Percentiles rank a stretch among this genome's conserved stretches.
These are phyloP conservation scores for Exophiala sp. DNA, from an alignment of 2,329 filamentous ascomycete genomes.

Conservation along the genomic window DNA sequence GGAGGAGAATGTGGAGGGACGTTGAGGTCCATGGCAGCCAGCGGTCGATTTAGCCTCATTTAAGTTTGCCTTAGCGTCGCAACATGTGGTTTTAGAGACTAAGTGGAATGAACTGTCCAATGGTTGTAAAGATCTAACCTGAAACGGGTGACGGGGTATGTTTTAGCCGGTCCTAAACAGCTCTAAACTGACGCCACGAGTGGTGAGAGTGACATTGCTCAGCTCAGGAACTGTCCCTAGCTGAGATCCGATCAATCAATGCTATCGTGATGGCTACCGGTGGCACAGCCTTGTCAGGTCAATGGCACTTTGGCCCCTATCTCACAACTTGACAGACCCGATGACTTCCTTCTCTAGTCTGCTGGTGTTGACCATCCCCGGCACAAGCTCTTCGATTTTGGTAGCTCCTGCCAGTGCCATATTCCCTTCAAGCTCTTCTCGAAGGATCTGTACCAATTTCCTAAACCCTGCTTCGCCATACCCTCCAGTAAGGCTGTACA, in stretches of 20 bases:
- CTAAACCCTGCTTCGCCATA: too few species aligned
- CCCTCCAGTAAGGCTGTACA: constrained; percentile 49
- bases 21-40: background rate
- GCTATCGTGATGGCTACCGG: too few species aligned
- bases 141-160: too few species aligned
- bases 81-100: background rate
- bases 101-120: background rate
- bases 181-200: background rate
- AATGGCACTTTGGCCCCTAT: too few species aligned
- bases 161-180: background rate
- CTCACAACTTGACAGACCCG: constrained; percentile 32
- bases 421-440: constrained; percentile 34
- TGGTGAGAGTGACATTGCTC: too few species aligned
- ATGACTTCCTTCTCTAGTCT: constrained; percentile 32
- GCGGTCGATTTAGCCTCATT: background rate
- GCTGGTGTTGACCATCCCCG: constrained; percentile 33
- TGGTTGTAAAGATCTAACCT: too few species aligned
- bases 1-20: background rate
- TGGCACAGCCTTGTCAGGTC: too few species aligned
- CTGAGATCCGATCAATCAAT: too few species aligned
- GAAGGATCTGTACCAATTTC: constrained; percentile 32
- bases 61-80: background rate
- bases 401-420: constrained; percentile 35
- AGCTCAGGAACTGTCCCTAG: too few species aligned
- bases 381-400: constrained; percentile 29